Base-by-base conservation (phyloP, 2,329 filamentous ascomycete genomes). In the Ophiocordyceps camponoti-leonardi region DNA sequence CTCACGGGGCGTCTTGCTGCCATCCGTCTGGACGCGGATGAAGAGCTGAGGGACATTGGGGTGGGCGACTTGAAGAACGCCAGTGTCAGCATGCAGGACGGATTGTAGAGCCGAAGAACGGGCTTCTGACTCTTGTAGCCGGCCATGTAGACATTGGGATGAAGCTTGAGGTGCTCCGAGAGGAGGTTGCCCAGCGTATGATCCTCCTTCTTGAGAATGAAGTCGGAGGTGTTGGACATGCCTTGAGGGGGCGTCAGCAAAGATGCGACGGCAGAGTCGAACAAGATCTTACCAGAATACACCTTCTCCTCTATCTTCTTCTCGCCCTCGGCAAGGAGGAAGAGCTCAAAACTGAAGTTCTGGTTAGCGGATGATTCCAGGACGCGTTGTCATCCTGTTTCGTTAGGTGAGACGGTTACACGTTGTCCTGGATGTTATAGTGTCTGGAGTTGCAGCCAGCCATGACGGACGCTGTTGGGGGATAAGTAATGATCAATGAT, bases 171-270 rank as follows among this genome's bases (percentile, higher is more conserved):
- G 56, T 90, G 85, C 57, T 86, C 81, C 43, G 83, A 77, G 47
- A 98, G 74, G 46, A 98, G 73, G 63, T 98, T 95, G 55, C 82
- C 92, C 23, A 98, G 76, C 1, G 90, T 95, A 66, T 95, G 90
- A 56, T 98, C 92, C 63, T 98, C 92, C 64, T 95, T 96, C 66
- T 86, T 86, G 66, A 98, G 80, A 48, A 86, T 79, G 68, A 98
- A 98, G 64, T 95, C 84, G 11, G 86, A 84, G n/a, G 85, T 87
- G 61, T 94, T 94, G 20, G 90, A 86, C 60, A 94, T 87, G 58
- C 86, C 87, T 59, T 11, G 23, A 28, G 26, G n/a, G 13, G 13
- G 37, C 49, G 33, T 51, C 50, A 42, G 33, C 43, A 18, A 2
- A 13, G 10, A 6, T 28, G 16, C 31, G 18, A 30, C 6, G 31